These are phyloP conservation scores for Rhynchospora breviuscula DNA, from an alignment of 176 grass and related monocot genomes.

Conservation along the genomic window DNA sequence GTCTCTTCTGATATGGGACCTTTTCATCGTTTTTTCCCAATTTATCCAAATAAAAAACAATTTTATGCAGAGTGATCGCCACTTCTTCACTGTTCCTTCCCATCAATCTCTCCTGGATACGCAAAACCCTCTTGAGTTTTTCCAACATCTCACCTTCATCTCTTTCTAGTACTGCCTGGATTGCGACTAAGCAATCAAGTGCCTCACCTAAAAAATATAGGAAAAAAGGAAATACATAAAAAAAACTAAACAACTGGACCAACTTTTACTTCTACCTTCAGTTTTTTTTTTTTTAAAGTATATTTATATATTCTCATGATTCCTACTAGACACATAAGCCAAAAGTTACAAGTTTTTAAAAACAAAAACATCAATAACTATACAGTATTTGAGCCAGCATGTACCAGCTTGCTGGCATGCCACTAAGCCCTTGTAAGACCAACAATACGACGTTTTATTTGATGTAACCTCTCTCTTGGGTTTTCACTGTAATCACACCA, in stretches of 20 bases:
- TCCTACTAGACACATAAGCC: not conserved
- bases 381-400: not conserved
- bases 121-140: constrained; percentile 31
- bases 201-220: constrained; percentile 35
- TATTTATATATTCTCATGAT: not conserved
- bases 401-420: not conserved
- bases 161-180: constrained; percentile 26
- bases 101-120: constrained; percentile 39
- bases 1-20: not conserved
- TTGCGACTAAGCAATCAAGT: constrained; percentile 37
- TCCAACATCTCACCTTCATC: constrained; percentile 15
- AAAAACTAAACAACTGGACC: not conserved
- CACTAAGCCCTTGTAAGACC: not conserved
- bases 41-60: constrained; percentile 7
- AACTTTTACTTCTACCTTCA: not conserved
- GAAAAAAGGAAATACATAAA: not conserved
- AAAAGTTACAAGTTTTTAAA: not conserved
- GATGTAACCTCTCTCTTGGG: not conserved
- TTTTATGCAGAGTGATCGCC: not conserved
- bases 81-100: constrained; percentile 33
- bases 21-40: not conserved
- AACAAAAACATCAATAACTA: not conserved
- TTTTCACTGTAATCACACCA: not conserved
- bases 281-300: not conserved
- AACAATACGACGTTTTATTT: not conserved